Base-by-base conservation (phyloP, 1,284 basidiomycete genomes). In the Sanghuangporus baumii region DNA sequence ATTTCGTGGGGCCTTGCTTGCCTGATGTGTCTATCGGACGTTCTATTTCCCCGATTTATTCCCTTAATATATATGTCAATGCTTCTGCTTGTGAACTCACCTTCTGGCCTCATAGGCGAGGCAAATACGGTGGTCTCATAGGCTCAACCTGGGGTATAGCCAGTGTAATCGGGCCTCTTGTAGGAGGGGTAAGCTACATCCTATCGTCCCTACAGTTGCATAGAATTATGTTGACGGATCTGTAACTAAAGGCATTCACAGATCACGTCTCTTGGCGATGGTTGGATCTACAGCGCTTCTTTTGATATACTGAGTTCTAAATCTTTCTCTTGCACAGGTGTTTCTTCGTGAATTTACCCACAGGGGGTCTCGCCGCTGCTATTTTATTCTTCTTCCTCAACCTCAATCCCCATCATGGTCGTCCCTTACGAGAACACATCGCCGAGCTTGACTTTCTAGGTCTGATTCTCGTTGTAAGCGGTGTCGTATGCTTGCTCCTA, bases 71-170 rank as follows among this genome's bases (percentile, higher is more conserved):
- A 31, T 31, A 31, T 47, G 7, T 3, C 20, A 26, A 11, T 26
- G 8, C 20, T 51, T 23, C 23, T 51, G n/a, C 12, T 16, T 41
- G 9, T 26, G 41, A 37, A 55, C 38, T 43, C 31, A 55, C 47
- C 36, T 60, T 11, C n/a, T 41, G 18, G 34, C 41, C 38, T 16
- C 52, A 3, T 64, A 89, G 88, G 58, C 88, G 91, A 69, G 90
- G 87, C 12, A 89, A 88, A 67, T 93, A 86, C 66, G 82, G 83
- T 8, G 89, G 90, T 3, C 73, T 85, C 1, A 78, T 93, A 55
- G 92, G 91, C 55, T 85, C 88, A 0, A 89, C 89, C 0, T 94
- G 89, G 87, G 91, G 91, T 4, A 81, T 93, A 67, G 88, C 87
- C 48, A 87, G 88, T 67, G 89, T 93, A 34, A 73, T 91, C 7